A percentile compares a stretch with the other conserved stretches of the same genome.
phyloP scores from a whole-genome alignment of 305 asterid species.

The Fraxinus ornus region DNA sequence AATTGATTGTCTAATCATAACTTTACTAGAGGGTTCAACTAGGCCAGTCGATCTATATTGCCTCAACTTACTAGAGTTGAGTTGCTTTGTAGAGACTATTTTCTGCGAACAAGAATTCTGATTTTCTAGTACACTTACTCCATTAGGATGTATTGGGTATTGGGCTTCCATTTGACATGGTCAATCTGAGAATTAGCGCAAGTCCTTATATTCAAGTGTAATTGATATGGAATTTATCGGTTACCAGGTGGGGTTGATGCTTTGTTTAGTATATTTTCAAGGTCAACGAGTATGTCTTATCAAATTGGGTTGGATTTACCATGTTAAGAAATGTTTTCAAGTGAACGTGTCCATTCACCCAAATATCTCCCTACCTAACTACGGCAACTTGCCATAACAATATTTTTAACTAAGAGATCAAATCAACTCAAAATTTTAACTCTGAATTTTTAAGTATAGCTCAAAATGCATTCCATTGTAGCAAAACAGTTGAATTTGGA shows the following conservation, averaged over 20 bases:
- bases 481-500: neutral
- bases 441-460: neutral
- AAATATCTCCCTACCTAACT: neutral
- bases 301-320: neutral
- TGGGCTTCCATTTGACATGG: neutral
- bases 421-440: neutral
- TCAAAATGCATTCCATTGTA: neutral
- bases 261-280: neutral
- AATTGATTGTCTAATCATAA: neutral
- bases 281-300: neutral
- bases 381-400: neutral
- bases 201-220: neutral
- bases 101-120: neutral
- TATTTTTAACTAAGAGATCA: neutral
- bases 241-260: neutral
- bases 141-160: neutral
- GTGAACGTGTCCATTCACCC: neutral
- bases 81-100: neutral
- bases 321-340: neutral
- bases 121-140: neutral
- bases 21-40: neutral
- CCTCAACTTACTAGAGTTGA: neutral
- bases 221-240: neutral
- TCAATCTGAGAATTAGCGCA: neutral
- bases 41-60: neutral